These are phyloP conservation scores for Phaeolepiota aurea DNA, from an alignment of 768 basidiomycete genomes.

Conservation along the genomic window DNA sequence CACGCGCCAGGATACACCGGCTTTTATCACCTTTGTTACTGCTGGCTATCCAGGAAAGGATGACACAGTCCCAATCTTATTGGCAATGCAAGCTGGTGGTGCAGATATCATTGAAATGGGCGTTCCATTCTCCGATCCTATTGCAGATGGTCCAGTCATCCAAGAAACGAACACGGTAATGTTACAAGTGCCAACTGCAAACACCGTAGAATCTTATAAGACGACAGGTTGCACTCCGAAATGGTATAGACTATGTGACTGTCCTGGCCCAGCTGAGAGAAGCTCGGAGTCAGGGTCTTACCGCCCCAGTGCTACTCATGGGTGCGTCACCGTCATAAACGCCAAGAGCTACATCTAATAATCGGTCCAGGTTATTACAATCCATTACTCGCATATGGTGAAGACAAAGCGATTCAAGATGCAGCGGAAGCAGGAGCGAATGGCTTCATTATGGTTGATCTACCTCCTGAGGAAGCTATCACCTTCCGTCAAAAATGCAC, in stretches of 20 bases:
- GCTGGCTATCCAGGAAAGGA: slow-evolving; percentile 80
- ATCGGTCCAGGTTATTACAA: slow-evolving; percentile 83
- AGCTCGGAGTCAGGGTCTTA: slow-evolving; percentile 77
- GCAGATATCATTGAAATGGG: slow-evolving; percentile 94
- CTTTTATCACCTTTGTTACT: slow-evolving; percentile 84
- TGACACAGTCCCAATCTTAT: slow-evolving; percentile 80
- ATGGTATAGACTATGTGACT: slow-evolving; percentile 67
- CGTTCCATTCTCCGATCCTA: slow-evolving; percentile 93
- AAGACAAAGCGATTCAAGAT: slow-evolving; percentile 88
- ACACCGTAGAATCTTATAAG: slow-evolving; percentile 7
- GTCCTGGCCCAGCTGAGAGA: slow-evolving; percentile 71
- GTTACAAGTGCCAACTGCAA: slow-evolving; percentile 8
- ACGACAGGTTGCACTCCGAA: slow-evolving; percentile 71
- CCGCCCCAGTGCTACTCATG: slow-evolving; percentile 87
- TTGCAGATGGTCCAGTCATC: slow-evolving; percentile 91
- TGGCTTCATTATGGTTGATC: slow-evolving; percentile 95
- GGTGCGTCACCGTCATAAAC: slow-evolving; percentile 32
- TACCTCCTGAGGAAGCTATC: slow-evolving; percentile 95
- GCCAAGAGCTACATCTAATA: slow-evolving; percentile 5
- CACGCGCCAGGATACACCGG: slow-evolving; percentile 40
- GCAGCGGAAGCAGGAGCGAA: slow-evolving; percentile 88
- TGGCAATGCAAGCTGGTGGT: slow-evolving; percentile 91
- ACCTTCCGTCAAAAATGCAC: slow-evolving; percentile 85
- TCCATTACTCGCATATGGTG: slow-evolving; percentile 90
- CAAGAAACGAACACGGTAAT: slow-evolving; percentile 90